Conservation (phyloP, 1,139 yeast genomes). For the Pichiaceae sp. region DNA sequence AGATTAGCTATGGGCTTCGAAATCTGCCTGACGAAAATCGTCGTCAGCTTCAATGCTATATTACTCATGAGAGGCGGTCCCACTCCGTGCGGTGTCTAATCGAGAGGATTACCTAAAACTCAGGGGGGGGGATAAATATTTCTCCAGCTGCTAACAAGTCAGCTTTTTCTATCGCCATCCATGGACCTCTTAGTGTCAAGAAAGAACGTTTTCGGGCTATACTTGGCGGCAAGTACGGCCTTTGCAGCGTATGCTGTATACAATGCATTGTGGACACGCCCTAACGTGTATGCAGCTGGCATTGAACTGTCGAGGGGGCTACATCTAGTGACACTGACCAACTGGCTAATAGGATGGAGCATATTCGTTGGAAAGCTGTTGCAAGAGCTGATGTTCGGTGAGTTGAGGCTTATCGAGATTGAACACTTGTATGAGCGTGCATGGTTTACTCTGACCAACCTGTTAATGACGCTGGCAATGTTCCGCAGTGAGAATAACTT, state of each 20-base stretch:
- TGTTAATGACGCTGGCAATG: constrained; percentile 57
- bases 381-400: constrained; percentile 60
- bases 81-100: too few species aligned
- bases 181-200: constrained; percentile 5
- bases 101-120: too few species aligned
- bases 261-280: constrained; percentile 16
- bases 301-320: constrained; percentile 20
- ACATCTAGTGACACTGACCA: constrained; percentile 25
- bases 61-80: too few species aligned
- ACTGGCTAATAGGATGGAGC: constrained; percentile 33
- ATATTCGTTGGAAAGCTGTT: constrained; percentile 34
- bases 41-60: constrained; percentile 67
- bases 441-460: constrained; percentile 58
- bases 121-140: too few species aligned
- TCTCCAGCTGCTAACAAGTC: too few species aligned
- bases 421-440: constrained; percentile 69
- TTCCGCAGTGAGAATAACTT: constrained; percentile 46
- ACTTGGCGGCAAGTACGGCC: constrained; percentile 15
- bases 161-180: too few species aligned
- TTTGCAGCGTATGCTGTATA: constrained; percentile 13
- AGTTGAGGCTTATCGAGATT: constrained; percentile 61
- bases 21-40: constrained; percentile 66
- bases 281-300: constrained; percentile 24
- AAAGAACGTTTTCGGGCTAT: constrained; percentile 12
- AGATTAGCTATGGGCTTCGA: constrained; percentile 77